These are phyloP conservation scores for Fragilaria crotonensis DNA, from an alignment of 108 stramenopile species.

Conservation along the genomic window DNA sequence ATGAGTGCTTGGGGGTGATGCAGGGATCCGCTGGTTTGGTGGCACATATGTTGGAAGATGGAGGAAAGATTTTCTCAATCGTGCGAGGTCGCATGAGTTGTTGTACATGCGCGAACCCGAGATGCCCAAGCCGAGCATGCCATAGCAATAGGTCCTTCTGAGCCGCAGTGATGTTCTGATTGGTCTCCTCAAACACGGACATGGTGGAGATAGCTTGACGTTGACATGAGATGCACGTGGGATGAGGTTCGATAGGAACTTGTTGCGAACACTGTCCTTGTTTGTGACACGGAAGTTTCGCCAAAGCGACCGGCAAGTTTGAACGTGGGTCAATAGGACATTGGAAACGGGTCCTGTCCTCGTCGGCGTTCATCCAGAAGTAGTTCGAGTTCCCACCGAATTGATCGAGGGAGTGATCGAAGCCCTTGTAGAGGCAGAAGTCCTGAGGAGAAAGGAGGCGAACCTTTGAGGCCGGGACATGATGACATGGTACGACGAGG, in stretches of 20 bases:
- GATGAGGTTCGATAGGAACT: neutral
- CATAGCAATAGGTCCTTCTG: neutral
- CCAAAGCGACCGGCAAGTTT: neutral
- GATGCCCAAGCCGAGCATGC: constrained; percentile 16
- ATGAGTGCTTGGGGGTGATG: neutral
- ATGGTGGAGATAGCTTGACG: neutral
- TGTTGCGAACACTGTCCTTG: neutral
- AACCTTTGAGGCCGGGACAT: neutral
- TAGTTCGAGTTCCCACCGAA: neutral
- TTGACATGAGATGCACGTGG: neutral
- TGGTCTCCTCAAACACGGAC: neutral
- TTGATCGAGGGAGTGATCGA: neutral
- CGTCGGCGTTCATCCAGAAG: neutral
- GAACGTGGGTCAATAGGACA: neutral
- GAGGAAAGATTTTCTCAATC: neutral
- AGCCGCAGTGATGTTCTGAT: neutral
- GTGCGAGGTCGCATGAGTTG: neutral
- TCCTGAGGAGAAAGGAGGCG: neutral
- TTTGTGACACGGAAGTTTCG: neutral
- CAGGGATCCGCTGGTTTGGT: neutral
- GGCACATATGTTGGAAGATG: neutral
- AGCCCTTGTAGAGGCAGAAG: too few relatives aligned
- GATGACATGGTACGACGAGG: neutral
- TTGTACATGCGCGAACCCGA: neutral
- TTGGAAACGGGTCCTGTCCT: neutral